Evolutionary conservation across 192 early-diverging fungal species (phyloP), one percentile per base, ranked within the genome.

Genomic region (Jimgerdemannia flammicorona): DNA sequence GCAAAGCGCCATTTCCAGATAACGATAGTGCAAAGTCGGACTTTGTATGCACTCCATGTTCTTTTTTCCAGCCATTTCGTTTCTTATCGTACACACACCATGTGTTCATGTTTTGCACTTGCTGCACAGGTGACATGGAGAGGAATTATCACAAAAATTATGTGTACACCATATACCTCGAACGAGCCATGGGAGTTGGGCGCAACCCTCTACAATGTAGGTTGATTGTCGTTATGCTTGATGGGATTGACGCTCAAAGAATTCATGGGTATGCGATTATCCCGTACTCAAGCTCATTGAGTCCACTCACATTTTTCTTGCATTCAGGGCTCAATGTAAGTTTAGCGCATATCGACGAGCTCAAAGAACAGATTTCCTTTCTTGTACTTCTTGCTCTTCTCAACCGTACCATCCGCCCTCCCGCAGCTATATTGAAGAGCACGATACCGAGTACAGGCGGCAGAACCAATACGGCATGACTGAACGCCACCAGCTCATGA

Each of bases 171-270:
- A 17, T 97, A 93, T 75, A 76, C 85, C 14, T 59, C 77, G 40
- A 87, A 87, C 29, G 97, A 98, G 3, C n/a, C n/a, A n/a, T 99
- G 95, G 93, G 89, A 93, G 65, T 86, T 99, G 40, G 86, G 94
- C 14, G 93, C 90, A 0, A 95, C 94, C 0, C 82, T 87, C 40
- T 87, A 84, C 79, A 87, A 93, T 20, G 90, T 90, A 66, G 72
- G 71, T 11, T 20, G 67, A 64, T 41, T n/a, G 43, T 8, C 11
- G 11, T 54, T 54, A n/a, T n/a, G n/a, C n/a, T n/a, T n/a, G n/a
- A n/a, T n/a, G n/a, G n/a, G n/a, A n/a, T n/a, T n/a, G n/a, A n/a
- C n/a, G n/a, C n/a, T n/a, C n/a, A n/a, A n/a, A n/a, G n/a, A n/a
- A n/a, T n/a, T n/a, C n/a, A n/a, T n/a, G n/a, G n/a, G n/a, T n/a